Base-by-base conservation (phyloP, 345 rosid genomes). In the Pugionium cornutum region DNA sequence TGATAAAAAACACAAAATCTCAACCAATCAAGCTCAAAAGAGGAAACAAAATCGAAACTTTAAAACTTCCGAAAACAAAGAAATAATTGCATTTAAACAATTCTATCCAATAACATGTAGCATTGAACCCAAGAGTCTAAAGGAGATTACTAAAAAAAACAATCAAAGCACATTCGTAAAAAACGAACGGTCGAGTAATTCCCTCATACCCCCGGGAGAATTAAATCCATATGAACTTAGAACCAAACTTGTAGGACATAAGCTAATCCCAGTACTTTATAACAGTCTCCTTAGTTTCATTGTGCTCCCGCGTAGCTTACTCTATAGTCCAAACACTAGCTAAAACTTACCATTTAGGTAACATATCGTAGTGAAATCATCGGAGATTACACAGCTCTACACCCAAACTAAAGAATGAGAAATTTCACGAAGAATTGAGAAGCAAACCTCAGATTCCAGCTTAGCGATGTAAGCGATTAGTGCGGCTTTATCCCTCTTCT, bases 401-500 rank as follows among this genome's bases (percentile, higher is more conserved):
- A 1, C 25, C 27, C 26, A 1, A 51, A 36, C 7, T 4, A 6
- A 34, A 45, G 33, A 8, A 1, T 32, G 26, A 44, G 27, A 18
- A 29, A 50, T 4, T 33, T 4, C 6, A 53, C 4, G 54, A 44
- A 33, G 53, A 54, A 45, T 7, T 2, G 18, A 34, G 67, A 27
- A 30, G 18, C 61, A 30, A 75, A 86, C 96, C 98, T 91, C 90
- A 42, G 95, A 68, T 83, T 91, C 98, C 2, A 91, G 87, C 66
- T 87, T 87, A 9, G 95, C 90, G 52, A 91, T 91, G 56, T 89
- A 91, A 1, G 89, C 83, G 10, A 89, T 81, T 18, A 91, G 78
- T 26, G 98, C 85, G 3, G 92, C 95, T 72, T 91, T 91, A 74
- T 91, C 98, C 36, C 95, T 77, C 47, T 80, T 75, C 74, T 87